These are phyloP conservation scores for Strobilomyces confusus DNA, from an alignment of 768 basidiomycete genomes.

Conservation along the genomic window DNA sequence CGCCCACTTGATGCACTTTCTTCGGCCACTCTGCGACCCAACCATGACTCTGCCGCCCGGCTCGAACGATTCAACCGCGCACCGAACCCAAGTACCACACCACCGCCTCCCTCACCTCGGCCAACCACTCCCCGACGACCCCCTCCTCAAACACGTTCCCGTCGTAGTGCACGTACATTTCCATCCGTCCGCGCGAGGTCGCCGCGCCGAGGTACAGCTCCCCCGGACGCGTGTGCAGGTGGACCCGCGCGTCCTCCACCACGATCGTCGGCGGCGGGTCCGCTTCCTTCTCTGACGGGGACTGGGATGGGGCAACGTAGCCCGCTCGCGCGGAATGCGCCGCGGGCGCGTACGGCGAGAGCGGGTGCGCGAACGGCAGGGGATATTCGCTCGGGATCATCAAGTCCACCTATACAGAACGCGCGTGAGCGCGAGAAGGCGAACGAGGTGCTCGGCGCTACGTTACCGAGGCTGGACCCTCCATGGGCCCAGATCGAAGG, in stretches of 20 bases:
- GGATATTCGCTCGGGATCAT: slow-evolving; percentile 35
- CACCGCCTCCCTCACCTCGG: background rate
- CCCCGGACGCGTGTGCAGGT: slow-evolving; percentile 41
- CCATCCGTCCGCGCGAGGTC: slow-evolving; percentile 31
- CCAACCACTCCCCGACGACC: background rate
- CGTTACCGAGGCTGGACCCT: slow-evolving; percentile 30
- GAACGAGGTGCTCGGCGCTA: background rate
- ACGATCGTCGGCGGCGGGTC: background rate
- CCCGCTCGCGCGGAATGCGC: no score
- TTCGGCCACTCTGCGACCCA: no score
- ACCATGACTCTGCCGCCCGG: no score
- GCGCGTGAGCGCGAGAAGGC: background rate
- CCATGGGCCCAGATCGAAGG: slow-evolving; percentile 10
- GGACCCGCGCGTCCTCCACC: slow-evolving; percentile 6
- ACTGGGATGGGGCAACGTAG: slow-evolving; percentile 6
- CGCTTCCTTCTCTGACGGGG: background rate
- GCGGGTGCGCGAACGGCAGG: slow-evolving; percentile 17
- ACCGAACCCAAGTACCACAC: background rate
- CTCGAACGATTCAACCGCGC: no score
- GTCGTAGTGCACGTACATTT: slow-evolving; percentile 14
- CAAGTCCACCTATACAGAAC: slow-evolving; percentile 28
- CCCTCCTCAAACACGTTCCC: background rate
- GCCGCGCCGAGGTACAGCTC: slow-evolving; percentile 43
- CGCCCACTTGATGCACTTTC: no score
- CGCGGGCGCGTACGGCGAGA: slow-evolving; percentile 19